phyloP scores from a whole-genome alignment of 768 basidiomycete species.

The Punctularia strigosozonata region DNA sequence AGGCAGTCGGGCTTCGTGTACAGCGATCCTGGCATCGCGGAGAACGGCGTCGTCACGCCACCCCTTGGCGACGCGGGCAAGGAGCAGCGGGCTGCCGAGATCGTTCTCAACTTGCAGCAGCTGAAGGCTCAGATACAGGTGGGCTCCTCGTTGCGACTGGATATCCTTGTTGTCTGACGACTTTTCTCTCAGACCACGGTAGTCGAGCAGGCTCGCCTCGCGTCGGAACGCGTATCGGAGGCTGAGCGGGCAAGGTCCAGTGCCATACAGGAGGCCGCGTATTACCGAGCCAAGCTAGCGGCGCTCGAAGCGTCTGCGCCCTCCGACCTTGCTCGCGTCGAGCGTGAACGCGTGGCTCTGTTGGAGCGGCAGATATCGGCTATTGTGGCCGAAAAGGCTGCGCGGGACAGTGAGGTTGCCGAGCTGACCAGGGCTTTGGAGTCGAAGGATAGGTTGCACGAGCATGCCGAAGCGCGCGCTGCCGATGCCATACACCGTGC shows the following conservation, averaged over 20 bases:
- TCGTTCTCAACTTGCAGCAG: slow-evolving; percentile 76
- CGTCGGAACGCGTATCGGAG: slow-evolving; percentile 68
- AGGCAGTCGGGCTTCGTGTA: slow-evolving; percentile 68
- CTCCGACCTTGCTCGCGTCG: slow-evolving; percentile 54
- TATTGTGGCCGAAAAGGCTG: slow-evolving; percentile 48
- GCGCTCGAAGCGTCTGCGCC: slow-evolving; percentile 68
- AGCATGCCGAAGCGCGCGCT: slow-evolving; percentile 72
- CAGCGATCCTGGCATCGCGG: slow-evolving; percentile 35
- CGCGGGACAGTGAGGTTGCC: slow-evolving; percentile 57
- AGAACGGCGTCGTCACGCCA: too few species aligned
- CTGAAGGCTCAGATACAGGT: slow-evolving; percentile 84
- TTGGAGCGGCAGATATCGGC: slow-evolving; percentile 62
- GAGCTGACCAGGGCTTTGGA: slow-evolving; percentile 67
- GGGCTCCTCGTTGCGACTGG: slow-evolving; percentile 10
- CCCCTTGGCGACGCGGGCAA: too few species aligned
- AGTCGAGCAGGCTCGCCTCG: slow-evolving; percentile 60
- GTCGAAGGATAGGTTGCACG: slow-evolving; percentile 63
- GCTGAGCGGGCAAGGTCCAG: slow-evolving; percentile 66
- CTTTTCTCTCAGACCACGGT: slow-evolving; percentile 14
- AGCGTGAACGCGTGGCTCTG: slow-evolving; percentile 64
- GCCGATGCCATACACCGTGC: slow-evolving; percentile 66
- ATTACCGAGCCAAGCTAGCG: slow-evolving; percentile 88
- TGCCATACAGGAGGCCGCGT: slow-evolving; percentile 90
- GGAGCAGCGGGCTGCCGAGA: slow-evolving; percentile 47
- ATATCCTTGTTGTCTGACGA: neutral